Conservation (phyloP, 2,329 filamentous ascomycete species). For the Aspergillus spinulosporus region DNA sequence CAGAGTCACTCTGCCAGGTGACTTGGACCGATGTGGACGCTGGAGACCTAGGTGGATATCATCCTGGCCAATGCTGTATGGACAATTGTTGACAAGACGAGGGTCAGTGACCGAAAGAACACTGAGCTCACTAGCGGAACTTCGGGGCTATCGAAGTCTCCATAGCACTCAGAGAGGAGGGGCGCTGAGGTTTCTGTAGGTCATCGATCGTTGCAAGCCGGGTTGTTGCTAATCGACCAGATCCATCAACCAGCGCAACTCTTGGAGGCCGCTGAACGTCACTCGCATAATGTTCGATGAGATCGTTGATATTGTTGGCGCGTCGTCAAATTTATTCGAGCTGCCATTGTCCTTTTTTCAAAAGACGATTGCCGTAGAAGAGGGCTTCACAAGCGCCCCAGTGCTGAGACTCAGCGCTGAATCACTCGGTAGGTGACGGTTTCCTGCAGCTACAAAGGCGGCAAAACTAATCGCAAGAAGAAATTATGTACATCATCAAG, state of each 20-base stretch:
- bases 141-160: slow-evolving; percentile 3
- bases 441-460: neutral
- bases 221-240: slow-evolving; percentile 13
- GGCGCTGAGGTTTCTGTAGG: slow-evolving; percentile 20
- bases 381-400: slow-evolving; percentile 27
- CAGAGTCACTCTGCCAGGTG: slow-evolving; percentile 11
- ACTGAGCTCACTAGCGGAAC: slow-evolving; percentile 13
- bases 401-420: slow-evolving; percentile 11
- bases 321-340: slow-evolving; percentile 25
- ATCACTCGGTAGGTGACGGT: slow-evolving; percentile 21
- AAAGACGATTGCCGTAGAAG: slow-evolving; percentile 26
- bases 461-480: slow-evolving; percentile 9
- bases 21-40: slow-evolving; percentile 16
- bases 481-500: slow-evolving; percentile 31
- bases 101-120: slow-evolving; percentile 1
- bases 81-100: neutral
- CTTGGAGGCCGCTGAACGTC: slow-evolving; percentile 27
- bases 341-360: slow-evolving; percentile 28
- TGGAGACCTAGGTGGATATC: slow-evolving; percentile 7
- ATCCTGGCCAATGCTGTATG: too few species aligned
- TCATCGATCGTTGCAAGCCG: neutral
- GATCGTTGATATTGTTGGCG: slow-evolving; percentile 21
- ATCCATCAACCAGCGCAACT: slow-evolving; percentile 31
- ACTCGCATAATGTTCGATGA: slow-evolving; percentile 24
- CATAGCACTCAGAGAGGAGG: neutral